phyloP scores from a whole-genome alignment of 2,329 filamentous ascomycete genomes.

The Fusarium odoratissimum region DNA sequence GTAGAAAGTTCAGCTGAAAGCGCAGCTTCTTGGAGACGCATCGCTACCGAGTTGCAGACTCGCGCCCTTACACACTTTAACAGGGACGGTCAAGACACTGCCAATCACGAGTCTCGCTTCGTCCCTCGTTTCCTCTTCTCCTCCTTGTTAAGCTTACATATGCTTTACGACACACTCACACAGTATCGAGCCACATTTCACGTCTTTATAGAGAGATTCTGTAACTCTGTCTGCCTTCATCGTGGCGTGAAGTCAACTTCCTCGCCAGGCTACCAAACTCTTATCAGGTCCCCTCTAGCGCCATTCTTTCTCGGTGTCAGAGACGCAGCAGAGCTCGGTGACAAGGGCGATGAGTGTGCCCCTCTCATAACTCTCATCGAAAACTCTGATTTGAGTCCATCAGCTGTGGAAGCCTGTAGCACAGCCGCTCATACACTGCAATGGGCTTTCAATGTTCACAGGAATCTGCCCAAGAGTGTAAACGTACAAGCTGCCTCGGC shows the following conservation, averaged over 20 bases:
- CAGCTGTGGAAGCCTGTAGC: slow-evolving; percentile 47
- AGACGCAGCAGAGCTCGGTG: slow-evolving; percentile 17
- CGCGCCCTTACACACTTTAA: slow-evolving; percentile 56
- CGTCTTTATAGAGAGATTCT: slow-evolving; percentile 54
- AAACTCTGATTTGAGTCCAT: slow-evolving; percentile 45
- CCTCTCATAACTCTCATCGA: slow-evolving; percentile 47
- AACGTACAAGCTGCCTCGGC: slow-evolving; percentile 49
- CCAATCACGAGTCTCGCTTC: slow-evolving; percentile 42
- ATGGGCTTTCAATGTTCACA: slow-evolving; percentile 50
- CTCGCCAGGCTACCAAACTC: slow-evolving; percentile 48
- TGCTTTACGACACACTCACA: slow-evolving; percentile 59
- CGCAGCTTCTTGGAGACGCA: slow-evolving; percentile 42
- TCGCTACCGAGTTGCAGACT: slow-evolving; percentile 59
- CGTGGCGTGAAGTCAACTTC: slow-evolving; percentile 56
- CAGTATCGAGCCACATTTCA: slow-evolving; percentile 53
- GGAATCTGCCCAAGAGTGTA: slow-evolving; percentile 37
- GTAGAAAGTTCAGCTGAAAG: slow-evolving; percentile 39
- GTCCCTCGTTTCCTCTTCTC: slow-evolving; percentile 60
- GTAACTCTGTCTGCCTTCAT: slow-evolving; percentile 56
- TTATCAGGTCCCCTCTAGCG: slow-evolving; percentile 52
- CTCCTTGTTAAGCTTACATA: slow-evolving; percentile 57
- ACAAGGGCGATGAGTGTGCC: slow-evolving; percentile 43
- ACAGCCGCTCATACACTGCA: slow-evolving; percentile 47
- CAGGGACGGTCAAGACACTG: slow-evolving; percentile 45
- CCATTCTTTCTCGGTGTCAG: slow-evolving; percentile 41